Evolutionary conservation across 306 rosid genomes (phyloP), one percentile per base, ranked within the genome.

Genomic region (Fragaria ananassa): DNA sequence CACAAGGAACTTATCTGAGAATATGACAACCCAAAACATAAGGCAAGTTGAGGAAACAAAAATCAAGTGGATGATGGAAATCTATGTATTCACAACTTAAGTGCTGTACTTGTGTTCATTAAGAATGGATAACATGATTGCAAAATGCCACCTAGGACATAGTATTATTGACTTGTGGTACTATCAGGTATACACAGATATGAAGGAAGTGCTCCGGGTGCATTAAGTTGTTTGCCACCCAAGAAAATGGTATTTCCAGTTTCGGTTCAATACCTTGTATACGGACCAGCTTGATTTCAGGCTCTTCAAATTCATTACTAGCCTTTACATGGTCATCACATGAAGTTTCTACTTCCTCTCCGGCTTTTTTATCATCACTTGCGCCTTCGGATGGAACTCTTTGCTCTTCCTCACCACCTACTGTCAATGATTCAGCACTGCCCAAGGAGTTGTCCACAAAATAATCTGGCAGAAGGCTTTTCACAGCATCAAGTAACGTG

Each of bases 181-280:
- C 88, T 85, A 87, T 88, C 77, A 92, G 56, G 82, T 81, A 95
- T 68, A 92, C 91, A 85, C 89, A 92, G 19, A 92, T 81, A 65
- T 92, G 97, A 82, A 95, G 96, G 74, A 88, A 95, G 86, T 89
- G 84, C 76, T 95, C 99, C 1, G 99, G 99, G 68, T 90, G 91
- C 83, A 81, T 86, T 18, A 95, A 81, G 85, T 90, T 92, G 69
- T 81, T 87, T 71, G 87, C 97, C 54, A 95, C 91, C 99, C 99
- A 95, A 73, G 91, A 80, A 79, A 95, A 95, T 9, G 99, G 99
- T 89, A 89, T 89, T 77, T 88, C 89, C 81, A 87, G 78, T 69
- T 71, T 87, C n/a, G 97, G 99, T 76, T 92, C 89, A 83, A 95
- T 95, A 71, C 99, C 99, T 92, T 95, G 99, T 84, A 95, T 87